A percentile compares a stretch with the other conserved stretches of the same genome.
These are phyloP conservation scores for Ophiostoma tasmaniense DNA, from an alignment of 2,329 filamentous ascomycete species.

Conservation along the genomic window DNA sequence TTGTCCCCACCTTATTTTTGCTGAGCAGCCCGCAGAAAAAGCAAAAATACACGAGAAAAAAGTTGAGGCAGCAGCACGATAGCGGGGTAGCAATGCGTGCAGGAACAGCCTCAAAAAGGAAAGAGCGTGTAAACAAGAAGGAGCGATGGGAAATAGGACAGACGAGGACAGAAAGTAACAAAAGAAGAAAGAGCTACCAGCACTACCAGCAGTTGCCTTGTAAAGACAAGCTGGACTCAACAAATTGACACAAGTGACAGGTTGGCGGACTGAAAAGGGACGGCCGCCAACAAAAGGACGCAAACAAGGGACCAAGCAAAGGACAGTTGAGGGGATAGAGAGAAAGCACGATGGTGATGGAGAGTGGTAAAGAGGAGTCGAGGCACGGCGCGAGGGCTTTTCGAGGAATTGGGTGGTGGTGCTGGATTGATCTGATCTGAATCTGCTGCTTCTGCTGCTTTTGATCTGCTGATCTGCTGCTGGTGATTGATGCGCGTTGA, in stretches of 20 bases:
- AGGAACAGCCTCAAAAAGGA: conserved; percentile 5
- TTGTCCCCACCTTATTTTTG: background rate
- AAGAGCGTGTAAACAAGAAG: background rate
- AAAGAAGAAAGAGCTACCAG: background rate
- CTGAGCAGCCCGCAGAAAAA: background rate
- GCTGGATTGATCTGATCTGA: no score
- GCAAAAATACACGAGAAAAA: background rate
- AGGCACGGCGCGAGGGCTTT: background rate
- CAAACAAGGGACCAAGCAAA: background rate
- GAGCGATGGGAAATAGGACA: background rate
- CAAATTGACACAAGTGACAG: background rate
- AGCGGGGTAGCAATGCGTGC: conserved; percentile 7
- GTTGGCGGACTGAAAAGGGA: background rate
- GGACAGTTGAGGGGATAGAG: background rate
- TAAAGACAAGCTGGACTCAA: background rate
- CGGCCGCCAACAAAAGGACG: background rate
- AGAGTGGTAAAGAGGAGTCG: background rate
- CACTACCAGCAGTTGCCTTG: background rate
- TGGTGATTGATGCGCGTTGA: background rate
- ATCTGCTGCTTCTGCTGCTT: background rate
- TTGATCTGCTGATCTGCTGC: background rate
- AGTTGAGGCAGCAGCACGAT: background rate
- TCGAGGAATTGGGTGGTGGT: background rate
- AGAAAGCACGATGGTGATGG: background rate
- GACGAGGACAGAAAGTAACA: background rate